Base-by-base conservation (phyloP, 1,284 basidiomycete species). In the Tausonia pullulans region DNA sequence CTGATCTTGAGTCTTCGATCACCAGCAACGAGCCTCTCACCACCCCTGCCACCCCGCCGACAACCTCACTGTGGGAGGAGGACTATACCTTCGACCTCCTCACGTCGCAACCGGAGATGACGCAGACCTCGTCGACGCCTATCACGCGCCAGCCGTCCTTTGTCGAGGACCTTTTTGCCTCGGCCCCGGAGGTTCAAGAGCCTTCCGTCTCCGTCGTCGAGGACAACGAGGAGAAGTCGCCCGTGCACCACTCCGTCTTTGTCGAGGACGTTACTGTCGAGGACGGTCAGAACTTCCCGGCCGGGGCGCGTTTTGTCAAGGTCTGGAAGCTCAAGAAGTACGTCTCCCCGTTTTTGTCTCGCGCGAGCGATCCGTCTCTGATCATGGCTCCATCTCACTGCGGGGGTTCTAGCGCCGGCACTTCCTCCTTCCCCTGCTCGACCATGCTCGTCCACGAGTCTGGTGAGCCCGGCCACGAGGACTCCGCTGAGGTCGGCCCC, bases 271-370 rank as follows among this genome's bases (percentile, higher is more conserved):
- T 84, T 55, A 89, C 86, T 58, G 83, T 88, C 58, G 78, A 81
- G 8, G 86, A 87, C 70, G 88, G 88, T 1, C 86, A 88, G 70
- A 75, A 83, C 49, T 86, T 91, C 70, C 86, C 87, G 54, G 84
- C 88, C 5, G 88, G 88, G 54, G 87, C 87, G 0, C 87, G 87
- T 72, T 91, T 91, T 70, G 82, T 88, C 61, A 90, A 91, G 75
- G 82, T 82, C 39, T 91, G 88, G 88, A 78, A 79, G 64, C 80
- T 91, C 78, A 70, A 78, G 53, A 66, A 63, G 44, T 53, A 14
- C 14, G 65, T 44, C 8, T 14, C 40, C 2, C 16, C 43, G 46
- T 40, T 14, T 8, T n/a, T 27, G 39, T 41, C 5, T n/a, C 16
- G 2, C 50, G 58, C 45, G 39, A n/a, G n/a, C 46, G 14, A 11